phyloP scores from a whole-genome alignment of 345 rosid species.

The Balakata baccata region DNA sequence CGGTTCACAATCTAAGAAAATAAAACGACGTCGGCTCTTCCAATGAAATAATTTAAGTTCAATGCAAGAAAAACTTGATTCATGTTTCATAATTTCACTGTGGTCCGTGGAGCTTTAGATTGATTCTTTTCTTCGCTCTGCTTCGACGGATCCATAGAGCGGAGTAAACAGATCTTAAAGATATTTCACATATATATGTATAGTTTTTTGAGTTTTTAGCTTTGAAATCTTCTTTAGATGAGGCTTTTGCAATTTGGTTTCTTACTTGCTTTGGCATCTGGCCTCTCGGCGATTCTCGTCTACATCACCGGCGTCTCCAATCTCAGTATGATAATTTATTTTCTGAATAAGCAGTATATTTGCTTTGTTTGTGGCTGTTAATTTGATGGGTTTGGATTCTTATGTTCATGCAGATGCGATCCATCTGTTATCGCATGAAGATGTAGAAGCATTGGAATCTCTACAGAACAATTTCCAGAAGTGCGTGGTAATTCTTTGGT shows the following conservation, averaged over 20 bases:
- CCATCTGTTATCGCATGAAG: conserved; percentile 53
- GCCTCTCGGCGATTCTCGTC: conserved; percentile 67
- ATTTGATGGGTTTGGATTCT: neutral
- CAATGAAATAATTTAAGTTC: too few species aligned
- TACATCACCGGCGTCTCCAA: conserved; percentile 73
- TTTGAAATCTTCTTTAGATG: conserved; percentile 31
- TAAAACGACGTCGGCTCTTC: too few species aligned
- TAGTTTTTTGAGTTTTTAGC: neutral
- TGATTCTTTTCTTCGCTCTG: neutral
- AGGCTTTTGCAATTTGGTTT: conserved; percentile 62
- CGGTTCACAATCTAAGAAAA: neutral
- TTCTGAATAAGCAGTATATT: neutral
- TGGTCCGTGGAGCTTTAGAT: neutral
- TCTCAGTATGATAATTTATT: conserved; percentile 37
- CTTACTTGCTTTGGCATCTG: conserved; percentile 57
- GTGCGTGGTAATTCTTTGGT: conserved; percentile 63
- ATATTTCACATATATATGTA: neutral
- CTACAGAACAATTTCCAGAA: conserved; percentile 63
- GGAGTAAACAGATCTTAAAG: neutral
- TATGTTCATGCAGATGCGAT: conserved; percentile 44
- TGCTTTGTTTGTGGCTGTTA: neutral
- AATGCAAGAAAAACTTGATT: too few species aligned
- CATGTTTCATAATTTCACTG: too few species aligned
- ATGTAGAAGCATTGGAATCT: conserved; percentile 63
- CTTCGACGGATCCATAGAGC: neutral